Base-by-base conservation (phyloP, 768 basidiomycete genomes). In the Amylocystis lapponica region DNA sequence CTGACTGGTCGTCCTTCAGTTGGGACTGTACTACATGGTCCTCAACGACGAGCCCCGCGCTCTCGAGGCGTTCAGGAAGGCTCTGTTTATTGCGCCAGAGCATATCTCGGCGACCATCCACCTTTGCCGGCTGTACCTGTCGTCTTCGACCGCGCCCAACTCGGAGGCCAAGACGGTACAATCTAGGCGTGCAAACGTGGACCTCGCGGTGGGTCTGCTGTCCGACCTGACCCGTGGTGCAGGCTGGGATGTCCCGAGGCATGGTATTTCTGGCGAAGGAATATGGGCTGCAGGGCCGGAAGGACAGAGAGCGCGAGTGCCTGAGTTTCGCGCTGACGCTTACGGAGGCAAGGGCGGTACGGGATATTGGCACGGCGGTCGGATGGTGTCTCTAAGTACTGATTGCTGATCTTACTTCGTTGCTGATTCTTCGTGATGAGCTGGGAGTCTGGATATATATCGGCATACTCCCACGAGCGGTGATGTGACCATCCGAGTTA, bases 171-270 rank as follows among this genome's bases (percentile, higher is more conserved):
- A 4, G 45, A 23, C 47, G 35, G 37, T 43, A 19, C 35, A 27
- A 13, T 45, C 51, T 3, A 59, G 61, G 5, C 54, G 56, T 34
- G 71, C 66, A 50, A 75, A 83, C 55, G 71, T 86, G 7, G 90
- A 95, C 56, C 70, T 96, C 29, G 89, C 89, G 0, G 90, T 87
- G 4, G 84, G 85, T 2, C 66, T 94, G 54, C 71, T 98, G 21
- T 76, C 76, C 1, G 79, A 86, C 49, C 57, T 92, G 36, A 88
- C 91, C 0, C 77, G 79, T 30, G 88, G 86, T 1, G 67, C 70
- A 0, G 95, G 85, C 10, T 97, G 93, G 92, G 85, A 96, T 59
- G 76, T 86, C 2, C 93, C 0, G 95, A 98, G 60, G 94, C 87
- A 20, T 99, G 95, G 95, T 95, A 86, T 62, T 87, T 81, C 72